Percentiles rank a stretch among this genome's conserved stretches.
phyloP scores from a whole-genome alignment of 2,329 filamentous ascomycete genomes.

The Aspergillus ibericus region DNA sequence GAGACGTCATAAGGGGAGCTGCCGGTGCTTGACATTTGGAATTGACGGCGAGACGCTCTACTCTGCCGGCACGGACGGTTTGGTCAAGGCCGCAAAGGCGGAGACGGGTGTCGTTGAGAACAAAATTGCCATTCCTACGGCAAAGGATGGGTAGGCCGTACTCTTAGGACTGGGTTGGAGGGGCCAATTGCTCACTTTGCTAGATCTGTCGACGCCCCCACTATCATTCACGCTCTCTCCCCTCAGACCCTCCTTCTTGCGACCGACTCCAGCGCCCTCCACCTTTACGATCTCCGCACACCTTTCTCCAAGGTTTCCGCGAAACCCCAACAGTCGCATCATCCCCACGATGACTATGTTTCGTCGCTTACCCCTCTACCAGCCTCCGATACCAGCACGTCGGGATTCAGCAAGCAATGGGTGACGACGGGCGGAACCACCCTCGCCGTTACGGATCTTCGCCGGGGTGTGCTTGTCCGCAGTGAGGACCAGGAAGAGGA shows the following conservation, averaged over 20 bases:
- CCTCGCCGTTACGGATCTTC: conserved; percentile 82
- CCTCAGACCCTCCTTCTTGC: conserved; percentile 85
- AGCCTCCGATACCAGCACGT: conserved; percentile 75
- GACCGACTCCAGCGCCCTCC: conserved; percentile 85
- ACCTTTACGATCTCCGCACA: conserved; percentile 81
- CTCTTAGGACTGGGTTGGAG: conserved; percentile 3
- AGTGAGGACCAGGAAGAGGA: conserved; percentile 97
- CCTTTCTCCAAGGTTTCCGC: conserved; percentile 54
- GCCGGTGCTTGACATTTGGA: conserved; percentile 75
- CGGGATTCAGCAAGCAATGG: conserved; percentile 91
- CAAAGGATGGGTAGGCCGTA: conserved; percentile 42
- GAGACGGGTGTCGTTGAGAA: conserved; percentile 68
- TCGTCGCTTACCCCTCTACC: conserved; percentile 84
- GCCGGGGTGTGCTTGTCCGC: conserved; percentile 79
- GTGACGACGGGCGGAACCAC: conserved; percentile 90
- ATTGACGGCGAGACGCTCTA: conserved; percentile 71
- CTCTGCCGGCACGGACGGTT: conserved; percentile 61
- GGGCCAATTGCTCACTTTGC: conserved; percentile 5
- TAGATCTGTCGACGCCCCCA: conserved; percentile 66
- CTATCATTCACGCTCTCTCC: conserved; percentile 77
- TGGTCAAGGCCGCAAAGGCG: conserved; percentile 61
- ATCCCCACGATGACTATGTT: conserved; percentile 89
- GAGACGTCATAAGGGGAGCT: conserved; percentile 89
- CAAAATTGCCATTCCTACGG: conserved; percentile 73
- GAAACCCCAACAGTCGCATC: conserved; percentile 75